Conservation (phyloP, 805 yeast genomes). For the Groenewaldozyma tartarivorans region DNA sequence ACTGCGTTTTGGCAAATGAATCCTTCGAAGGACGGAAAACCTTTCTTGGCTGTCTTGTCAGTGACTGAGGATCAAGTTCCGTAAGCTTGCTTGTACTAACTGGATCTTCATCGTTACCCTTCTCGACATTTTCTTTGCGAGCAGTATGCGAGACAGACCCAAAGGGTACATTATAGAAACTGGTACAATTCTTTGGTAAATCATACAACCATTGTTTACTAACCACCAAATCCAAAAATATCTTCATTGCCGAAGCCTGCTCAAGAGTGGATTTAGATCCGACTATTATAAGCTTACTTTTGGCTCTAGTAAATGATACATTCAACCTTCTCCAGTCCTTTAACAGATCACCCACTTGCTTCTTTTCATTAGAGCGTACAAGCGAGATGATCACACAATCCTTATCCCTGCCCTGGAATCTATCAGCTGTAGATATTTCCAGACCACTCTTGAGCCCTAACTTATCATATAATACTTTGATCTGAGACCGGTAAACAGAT, state of each 20-base stretch:
- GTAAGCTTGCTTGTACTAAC: no score
- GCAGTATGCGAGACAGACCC: no score
- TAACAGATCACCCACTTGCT: slow-evolving; percentile 64
- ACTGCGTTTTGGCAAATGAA: no score
- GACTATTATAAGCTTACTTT: slow-evolving; percentile 67
- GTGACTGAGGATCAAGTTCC: no score
- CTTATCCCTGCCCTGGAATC: slow-evolving; percentile 93
- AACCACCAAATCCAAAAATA: slow-evolving; percentile 51
- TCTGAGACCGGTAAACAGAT: slow-evolving; percentile 81
- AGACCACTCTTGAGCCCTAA: slow-evolving; percentile 25
- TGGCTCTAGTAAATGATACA: slow-evolving; percentile 90
- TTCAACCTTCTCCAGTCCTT: slow-evolving; percentile 88
- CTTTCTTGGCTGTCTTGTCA: no score
- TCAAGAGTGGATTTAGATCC: slow-evolving; percentile 66
- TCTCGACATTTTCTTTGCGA: no score
- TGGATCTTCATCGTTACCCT: no score
- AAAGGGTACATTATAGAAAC: not conserved
- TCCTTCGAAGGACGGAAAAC: no score
- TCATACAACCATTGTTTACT: slow-evolving; percentile 55
- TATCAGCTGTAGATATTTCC: slow-evolving; percentile 88
- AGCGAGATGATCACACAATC: slow-evolving; percentile 83
- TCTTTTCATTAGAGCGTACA: slow-evolving; percentile 67
- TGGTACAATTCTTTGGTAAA: slow-evolving; percentile 30
- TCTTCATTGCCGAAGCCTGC: slow-evolving; percentile 41
- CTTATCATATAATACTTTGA: slow-evolving; percentile 36